A percentile compares a stretch with the other conserved stretches of the same genome.
Conservation (phyloP, 2,329 filamentous ascomycete species). For the Aspergillus arachidicola region DNA sequence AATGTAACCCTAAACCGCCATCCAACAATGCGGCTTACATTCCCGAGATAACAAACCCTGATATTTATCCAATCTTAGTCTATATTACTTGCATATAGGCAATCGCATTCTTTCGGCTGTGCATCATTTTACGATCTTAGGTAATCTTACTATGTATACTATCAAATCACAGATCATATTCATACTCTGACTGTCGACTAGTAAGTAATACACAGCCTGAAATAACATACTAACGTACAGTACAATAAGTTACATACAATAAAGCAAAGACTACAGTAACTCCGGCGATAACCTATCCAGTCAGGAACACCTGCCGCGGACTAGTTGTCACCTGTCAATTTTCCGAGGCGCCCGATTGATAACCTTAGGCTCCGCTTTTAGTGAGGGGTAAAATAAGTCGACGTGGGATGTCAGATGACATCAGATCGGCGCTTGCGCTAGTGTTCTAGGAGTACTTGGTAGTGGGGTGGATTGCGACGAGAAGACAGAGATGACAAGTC, state of each 20-base stretch:
- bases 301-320: background rate
- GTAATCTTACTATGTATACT: background rate
- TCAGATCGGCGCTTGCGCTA: background rate
- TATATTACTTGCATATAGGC: background rate
- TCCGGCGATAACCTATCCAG: background rate
- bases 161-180: background rate
- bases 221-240: background rate
- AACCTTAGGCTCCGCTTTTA: background rate
- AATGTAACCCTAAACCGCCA: no score
- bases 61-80: background rate
- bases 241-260: background rate
- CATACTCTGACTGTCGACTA: background rate
- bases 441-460: background rate
- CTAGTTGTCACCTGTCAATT: background rate
- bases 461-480: background rate
- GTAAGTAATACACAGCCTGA: background rate
- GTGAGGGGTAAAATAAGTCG: background rate
- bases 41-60: no score
- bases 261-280: background rate
- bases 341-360: background rate
- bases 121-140: background rate
- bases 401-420: background rate
- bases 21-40: no score
- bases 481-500: background rate
- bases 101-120: no score